Evolutionary conservation across 352 stramenopile genomes (phyloP), one percentile per base, ranked within the genome.

Genomic region (Phytopythium boreale): DNA sequence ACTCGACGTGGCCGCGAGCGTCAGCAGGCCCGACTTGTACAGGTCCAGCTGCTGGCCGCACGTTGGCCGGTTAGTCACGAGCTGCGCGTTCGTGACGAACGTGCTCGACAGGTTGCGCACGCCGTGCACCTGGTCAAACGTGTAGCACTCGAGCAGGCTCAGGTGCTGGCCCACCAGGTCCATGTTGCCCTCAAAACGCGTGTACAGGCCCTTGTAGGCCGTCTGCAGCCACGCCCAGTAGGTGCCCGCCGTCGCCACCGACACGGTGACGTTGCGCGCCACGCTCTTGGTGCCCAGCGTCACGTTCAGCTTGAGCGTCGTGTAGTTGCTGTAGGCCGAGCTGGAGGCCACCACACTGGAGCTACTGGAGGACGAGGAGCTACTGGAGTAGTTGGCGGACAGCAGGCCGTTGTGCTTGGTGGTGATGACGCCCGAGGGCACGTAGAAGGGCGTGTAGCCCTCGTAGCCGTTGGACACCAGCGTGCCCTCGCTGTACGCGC

Each of bases 171-270:
- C 63, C 37, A 90, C 79, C 29, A 90, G 67, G 56, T 78, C 70
- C 59, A 90, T 63, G 62, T 88, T 86, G 59, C 79, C 81, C 20
- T 85, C 66, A 53, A 90, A 90, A 24, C 77, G 75, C 50, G 69
- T 73, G 63, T 76, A 78, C 31, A 88, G 64, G 0, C 79, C 77
- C 27, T 82, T 69, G 70, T 90, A 90, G 6, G 76, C 79, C 4
- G 74, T 79, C 63, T 82, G 58, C 55, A 90, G 60, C 79, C 81
- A 90, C 50, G 76, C 64, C 81, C 79, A 90, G 70, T 90, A 90
- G 19, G 56, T 65, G 17, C 81, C 81, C n/a, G 70, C 77, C 17
- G 79, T 88, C 15, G 77, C 79, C 29, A 84, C 71, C 4, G 74
- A 77, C 43, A 59, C 67, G 24, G 69, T 80, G 41, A 86, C 55